phyloP scores from a whole-genome alignment of 345 rosid genomes.

The Lumnitzera racemosa region DNA sequence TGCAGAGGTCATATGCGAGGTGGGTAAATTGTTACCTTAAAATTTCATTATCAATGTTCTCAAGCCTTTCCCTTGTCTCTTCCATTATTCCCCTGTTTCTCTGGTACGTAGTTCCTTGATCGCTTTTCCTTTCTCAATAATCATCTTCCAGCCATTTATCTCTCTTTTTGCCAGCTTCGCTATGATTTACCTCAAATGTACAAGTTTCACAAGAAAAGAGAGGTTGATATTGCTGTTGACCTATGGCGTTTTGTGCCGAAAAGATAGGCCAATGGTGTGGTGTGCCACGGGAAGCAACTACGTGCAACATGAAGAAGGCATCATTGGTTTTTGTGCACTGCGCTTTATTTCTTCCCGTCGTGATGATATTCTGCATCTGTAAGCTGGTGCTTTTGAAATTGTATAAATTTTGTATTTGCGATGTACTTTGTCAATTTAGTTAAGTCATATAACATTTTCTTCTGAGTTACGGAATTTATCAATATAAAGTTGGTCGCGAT shows the following conservation, averaged over 20 bases:
- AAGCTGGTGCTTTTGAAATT: no score
- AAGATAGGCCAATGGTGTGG: background rate
- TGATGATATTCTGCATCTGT: no score
- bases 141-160: background rate
- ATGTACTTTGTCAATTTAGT: no score
- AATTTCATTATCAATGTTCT: background rate
- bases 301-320: slow-evolving; percentile 40
- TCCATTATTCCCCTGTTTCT: background rate
- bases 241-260: slow-evolving; percentile 90
- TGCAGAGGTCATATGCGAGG: slow-evolving; percentile 94
- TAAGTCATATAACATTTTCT: no score
- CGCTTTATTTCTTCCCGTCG: no score
- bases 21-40: slow-evolving; percentile 12
- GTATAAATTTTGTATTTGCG: no score
- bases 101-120: background rate
- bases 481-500: no score
- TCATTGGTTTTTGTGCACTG: no score
- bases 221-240: slow-evolving; percentile 85
- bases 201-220: slow-evolving; percentile 83
- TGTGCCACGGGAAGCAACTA: slow-evolving; percentile 43
- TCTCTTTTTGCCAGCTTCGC: slow-evolving; percentile 44
- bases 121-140: background rate
- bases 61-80: background rate
- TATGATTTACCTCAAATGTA: slow-evolving; percentile 72
- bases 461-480: no score